A percentile compares a stretch with the other conserved stretches of the same genome.
Conservation (phyloP, 495 filamentous ascomycete species). For the Xanthoparmelia taractica region DNA sequence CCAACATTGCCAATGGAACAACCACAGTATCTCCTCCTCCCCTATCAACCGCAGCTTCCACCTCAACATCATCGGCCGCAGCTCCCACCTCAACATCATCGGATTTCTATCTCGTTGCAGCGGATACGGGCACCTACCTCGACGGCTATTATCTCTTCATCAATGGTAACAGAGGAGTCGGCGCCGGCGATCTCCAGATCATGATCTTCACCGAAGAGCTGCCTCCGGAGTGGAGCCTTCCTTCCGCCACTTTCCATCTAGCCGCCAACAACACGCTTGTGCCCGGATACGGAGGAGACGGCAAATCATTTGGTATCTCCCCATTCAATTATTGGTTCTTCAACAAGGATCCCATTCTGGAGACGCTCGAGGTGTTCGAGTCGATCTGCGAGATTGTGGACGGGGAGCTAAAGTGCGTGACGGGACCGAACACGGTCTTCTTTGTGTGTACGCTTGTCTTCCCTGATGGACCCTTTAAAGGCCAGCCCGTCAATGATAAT, state of each 20-base stretch:
- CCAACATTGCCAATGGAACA: not conserved
- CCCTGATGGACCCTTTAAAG: fast-evolving
- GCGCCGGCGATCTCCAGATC: not conserved
- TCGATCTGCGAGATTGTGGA: not conserved
- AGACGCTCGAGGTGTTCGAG: too few species aligned
- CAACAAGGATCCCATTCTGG: too few species aligned
- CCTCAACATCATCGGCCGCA: not conserved
- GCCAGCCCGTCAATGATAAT: not conserved
- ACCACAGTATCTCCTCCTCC: not conserved
- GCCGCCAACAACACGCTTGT: not conserved
- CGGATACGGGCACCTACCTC: not conserved
- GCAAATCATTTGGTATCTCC: too few species aligned
- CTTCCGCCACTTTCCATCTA: not conserved
- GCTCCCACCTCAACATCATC: not conserved
- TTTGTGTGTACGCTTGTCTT: not conserved
- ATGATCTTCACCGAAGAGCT: not conserved
- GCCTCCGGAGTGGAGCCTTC: not conserved
- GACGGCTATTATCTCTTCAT: not conserved
- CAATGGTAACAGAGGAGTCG: not conserved
- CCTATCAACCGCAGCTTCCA: too few species aligned
- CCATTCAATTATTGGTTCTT: too few species aligned
- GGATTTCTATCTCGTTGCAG: not conserved
- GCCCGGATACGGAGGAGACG: not conserved
- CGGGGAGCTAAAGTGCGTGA: not conserved
- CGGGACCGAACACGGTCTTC: not conserved